Evolutionary conservation across 352 stramenopile genomes (phyloP).

Genomic region (Phytophthora cryptogea): DNA sequence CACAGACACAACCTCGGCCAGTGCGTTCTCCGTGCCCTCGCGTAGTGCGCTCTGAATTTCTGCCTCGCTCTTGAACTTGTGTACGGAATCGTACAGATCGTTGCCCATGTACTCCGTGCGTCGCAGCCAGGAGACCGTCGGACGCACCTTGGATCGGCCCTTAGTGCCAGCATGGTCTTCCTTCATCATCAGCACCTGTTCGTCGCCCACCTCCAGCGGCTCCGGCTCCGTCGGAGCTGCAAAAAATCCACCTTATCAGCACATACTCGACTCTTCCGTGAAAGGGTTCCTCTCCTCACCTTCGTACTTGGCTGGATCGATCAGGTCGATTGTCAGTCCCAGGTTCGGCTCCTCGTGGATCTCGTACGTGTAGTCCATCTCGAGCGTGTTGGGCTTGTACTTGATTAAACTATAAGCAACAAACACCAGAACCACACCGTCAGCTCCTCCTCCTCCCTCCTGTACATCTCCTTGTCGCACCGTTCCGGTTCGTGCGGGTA

Average conservation of each 20-base stretch:
- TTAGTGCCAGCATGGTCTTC: slow-evolving; percentile 51
- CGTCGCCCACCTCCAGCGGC: slow-evolving; percentile 71
- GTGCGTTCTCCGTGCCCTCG: slow-evolving; percentile 79
- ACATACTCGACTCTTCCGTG: not conserved
- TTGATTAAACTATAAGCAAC: slow-evolving; percentile 63
- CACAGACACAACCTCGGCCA: slow-evolving; percentile 72
- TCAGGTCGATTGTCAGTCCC: slow-evolving; percentile 80
- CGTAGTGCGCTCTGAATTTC: slow-evolving; percentile 84
- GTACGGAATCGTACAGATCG: slow-evolving; percentile 82
- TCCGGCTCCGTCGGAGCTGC: slow-evolving; percentile 53
- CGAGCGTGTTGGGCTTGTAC: slow-evolving; percentile 86
- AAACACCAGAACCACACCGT: slow-evolving; percentile 5
- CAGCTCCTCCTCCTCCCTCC: not conserved
- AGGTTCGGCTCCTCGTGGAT: slow-evolving; percentile 85
- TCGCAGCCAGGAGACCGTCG: slow-evolving; percentile 79
- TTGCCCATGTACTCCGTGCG: slow-evolving; percentile 88
- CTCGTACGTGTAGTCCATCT: slow-evolving; percentile 88
- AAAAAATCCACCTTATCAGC: slow-evolving; percentile 11
- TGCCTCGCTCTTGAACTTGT: slow-evolving; percentile 89
- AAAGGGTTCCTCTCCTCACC: slow-evolving; percentile 28
- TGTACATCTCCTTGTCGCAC: slow-evolving; percentile 30
- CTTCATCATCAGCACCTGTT: slow-evolving; percentile 83
- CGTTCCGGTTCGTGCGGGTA: slow-evolving; percentile 81
- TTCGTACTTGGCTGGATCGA: slow-evolving; percentile 87
- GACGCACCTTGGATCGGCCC: slow-evolving; percentile 66